phyloP scores from a whole-genome alignment of 2,329 filamentous ascomycete genomes.

The Helotiales sp. region DNA sequence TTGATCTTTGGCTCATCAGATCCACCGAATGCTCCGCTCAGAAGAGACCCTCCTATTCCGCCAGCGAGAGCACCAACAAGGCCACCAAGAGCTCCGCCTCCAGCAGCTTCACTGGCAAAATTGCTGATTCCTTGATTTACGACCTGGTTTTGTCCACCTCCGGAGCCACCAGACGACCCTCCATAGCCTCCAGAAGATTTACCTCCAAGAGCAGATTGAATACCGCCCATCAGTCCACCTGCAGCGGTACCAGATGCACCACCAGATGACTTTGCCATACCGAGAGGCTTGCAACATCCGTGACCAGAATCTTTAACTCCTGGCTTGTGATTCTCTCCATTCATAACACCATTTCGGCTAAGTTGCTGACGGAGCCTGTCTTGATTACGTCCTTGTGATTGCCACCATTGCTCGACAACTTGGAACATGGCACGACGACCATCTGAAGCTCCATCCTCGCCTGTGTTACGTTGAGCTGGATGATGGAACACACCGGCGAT shows the following conservation, averaged over 20 bases:
- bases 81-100: constrained; percentile 69
- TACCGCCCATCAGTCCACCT: constrained; percentile 60
- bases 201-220: constrained; percentile 53
- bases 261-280: constrained; percentile 70
- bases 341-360: constrained; percentile 76
- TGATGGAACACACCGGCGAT: constrained; percentile 86
- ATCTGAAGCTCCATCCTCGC: constrained; percentile 72
- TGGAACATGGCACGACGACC: constrained; percentile 78
- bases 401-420: constrained; percentile 86
- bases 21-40: constrained; percentile 63
- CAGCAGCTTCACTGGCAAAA: constrained; percentile 62
- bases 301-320: constrained; percentile 84
- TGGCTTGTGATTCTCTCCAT: constrained; percentile 84
- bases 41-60: constrained; percentile 67
- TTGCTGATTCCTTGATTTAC: constrained; percentile 50
- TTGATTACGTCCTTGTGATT: constrained; percentile 64
- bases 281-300: constrained; percentile 75
- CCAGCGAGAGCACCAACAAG: constrained; percentile 73
- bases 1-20: constrained; percentile 53
- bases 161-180: constrained; percentile 35
- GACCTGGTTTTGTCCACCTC: constrained; percentile 36
- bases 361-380: constrained; percentile 75
- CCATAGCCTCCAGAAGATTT: constrained; percentile 36
- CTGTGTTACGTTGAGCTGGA: constrained; percentile 75
- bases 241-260: constrained; percentile 57